Conservation (phyloP, 352 stramenopile genomes). For the Phytophthora sp. region DNA sequence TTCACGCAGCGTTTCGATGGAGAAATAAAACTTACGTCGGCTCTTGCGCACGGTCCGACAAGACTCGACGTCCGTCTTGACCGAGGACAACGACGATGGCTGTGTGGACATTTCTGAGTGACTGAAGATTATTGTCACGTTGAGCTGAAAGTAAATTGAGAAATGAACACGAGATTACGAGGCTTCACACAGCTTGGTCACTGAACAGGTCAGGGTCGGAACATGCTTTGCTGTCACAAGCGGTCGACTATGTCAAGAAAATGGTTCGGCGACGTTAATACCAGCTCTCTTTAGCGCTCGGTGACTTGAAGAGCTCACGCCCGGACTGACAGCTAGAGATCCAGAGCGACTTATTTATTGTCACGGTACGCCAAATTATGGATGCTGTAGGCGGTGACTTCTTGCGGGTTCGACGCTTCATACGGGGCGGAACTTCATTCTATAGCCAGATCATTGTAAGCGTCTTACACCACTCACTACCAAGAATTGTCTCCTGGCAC, state of each 20-base stretch:
- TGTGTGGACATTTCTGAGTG: neutral
- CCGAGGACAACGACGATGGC: neutral
- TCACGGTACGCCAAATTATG: conserved; percentile 27
- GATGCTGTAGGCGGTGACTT: conserved; percentile 20
- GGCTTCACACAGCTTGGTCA: no score
- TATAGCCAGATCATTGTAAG: conserved; percentile 9
- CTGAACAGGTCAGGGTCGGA: no score
- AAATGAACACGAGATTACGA: conserved; percentile 31
- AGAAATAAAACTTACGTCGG: conserved; percentile 56
- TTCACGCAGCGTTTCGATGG: conserved; percentile 39
- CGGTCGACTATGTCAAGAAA: neutral
- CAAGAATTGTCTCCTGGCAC: conserved; percentile 13
- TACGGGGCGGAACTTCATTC: conserved; percentile 20
- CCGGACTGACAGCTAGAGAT: conserved; percentile 19
- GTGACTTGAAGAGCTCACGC: conserved; percentile 24
- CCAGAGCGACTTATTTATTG: conserved; percentile 1
- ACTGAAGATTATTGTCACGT: conserved; percentile 2
- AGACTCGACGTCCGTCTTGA: conserved; percentile 13
- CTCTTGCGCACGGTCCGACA: conserved; percentile 33
- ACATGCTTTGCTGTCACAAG: conserved; percentile 1
- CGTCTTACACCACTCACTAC: conserved; percentile 5
- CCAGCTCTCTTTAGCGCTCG: neutral
- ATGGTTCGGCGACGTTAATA: conserved; percentile 2
- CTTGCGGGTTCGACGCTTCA: conserved; percentile 23
- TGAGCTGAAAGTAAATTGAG: conserved; percentile 23